Base-by-base conservation (phyloP, 371 early-diverging fungal genomes). In the Rhizopus arrhizus region DNA sequence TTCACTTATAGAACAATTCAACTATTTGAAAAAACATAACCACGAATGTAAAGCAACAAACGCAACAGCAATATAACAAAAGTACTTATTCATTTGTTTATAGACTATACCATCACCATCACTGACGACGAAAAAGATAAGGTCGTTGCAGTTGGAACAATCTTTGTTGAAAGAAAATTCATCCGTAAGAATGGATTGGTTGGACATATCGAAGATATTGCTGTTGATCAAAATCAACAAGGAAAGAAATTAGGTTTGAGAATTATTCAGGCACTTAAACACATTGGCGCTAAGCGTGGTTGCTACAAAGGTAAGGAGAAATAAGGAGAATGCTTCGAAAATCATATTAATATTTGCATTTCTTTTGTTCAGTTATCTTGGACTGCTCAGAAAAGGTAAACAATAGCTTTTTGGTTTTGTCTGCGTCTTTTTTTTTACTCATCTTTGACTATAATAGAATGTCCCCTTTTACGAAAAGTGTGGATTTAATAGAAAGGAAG, bases 131-230 rank as follows among this genome's bases (percentile, higher is more conserved):
- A 74, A 0, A 74, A 69, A 22, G 66, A 84, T 33, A 63, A 73
- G 32, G 86, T 99, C 40, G 92, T 94, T 33, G 99, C 93, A 4
- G 89, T 92, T n/a, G 99, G 98, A 35, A 96, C 98, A 12, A 77
- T 99, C 53, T 71, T 99, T 34, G 87, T 96, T 33, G 99, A 99
- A 74, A 89, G 92, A 62, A 99, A 99, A 82, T 96, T 99, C 67
- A 85, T 97, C 32, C 90, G 93, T 58, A 77, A 82, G 60, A 90
- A 90, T 64, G 98, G 95, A 11, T 73, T 89, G 49, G 88, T 86
- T 32, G 97, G 89, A 3, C 92, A 92, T 52, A 92, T 93, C 58
- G 90, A 92, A 72, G 98, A 98, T 69, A 96, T 99, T 74, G 98
- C 96, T 38, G 95, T 97, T 12, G 88, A 91, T 59, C 83, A 85